Evolutionary conservation across 371 early-diverging fungal species (phyloP), one percentile per base, ranked within the genome.

Genomic region (Mucor indicus): DNA sequence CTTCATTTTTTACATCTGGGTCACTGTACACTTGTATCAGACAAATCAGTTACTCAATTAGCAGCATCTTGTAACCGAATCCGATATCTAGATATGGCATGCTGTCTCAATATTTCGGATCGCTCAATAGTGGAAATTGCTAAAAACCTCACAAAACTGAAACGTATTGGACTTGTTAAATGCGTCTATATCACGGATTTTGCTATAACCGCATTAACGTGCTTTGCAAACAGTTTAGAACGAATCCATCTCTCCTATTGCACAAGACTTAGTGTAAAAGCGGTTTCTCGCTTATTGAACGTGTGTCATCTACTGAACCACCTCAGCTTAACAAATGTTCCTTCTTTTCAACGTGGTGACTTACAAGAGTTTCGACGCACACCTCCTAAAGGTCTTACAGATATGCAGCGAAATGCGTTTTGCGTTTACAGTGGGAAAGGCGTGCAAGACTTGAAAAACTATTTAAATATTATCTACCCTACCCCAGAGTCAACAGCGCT

Each of bases 241-340:
- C 65, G 85, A 8, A 77, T 82, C 0, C 85, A 84, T 49, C 60
- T 84, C 20, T 77, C 78, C 15, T 81, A 82, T 39, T 84, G 85
- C 47, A 46, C 56, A 13, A 61, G 72, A 21, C 65, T 84, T 4
- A 69, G 79, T 0, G 64, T 69, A 10, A 55, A 55, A 0, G 72
- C 79, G 7, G 71, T 84, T 11, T 55, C 69, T 17, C 69, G 68
- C 12, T 48, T 84, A 7, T 61, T 84, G 11, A 77, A 63, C 50
- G 65, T 61, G 15, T 82, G 83, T 48, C 48, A 60, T 12, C 61
- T 65, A 9, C 50, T 84, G 19, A 84, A 74, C 4, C 85, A 84
- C 49, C 56, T 84, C 20, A 77, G 77, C 15, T 55, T 84, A 17
- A 84, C 85, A 16, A 75, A 81, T 7, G 80, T 84, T 0, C 79